Evolutionary conservation across 345 rosid genomes (phyloP).

Genomic region (Bruguiera gymnorhiza): DNA sequence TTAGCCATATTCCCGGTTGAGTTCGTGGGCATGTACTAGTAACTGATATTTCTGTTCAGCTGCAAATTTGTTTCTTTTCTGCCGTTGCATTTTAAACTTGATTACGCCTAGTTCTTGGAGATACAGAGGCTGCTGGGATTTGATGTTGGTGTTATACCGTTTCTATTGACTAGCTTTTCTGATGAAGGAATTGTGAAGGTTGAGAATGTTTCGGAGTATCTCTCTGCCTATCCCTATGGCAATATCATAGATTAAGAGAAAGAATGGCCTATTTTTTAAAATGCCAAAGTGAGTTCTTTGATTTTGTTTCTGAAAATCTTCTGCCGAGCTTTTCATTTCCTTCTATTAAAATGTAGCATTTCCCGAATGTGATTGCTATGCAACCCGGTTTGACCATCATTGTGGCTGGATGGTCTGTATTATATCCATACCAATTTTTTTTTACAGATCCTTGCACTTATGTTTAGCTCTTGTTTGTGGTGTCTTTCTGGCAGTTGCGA

Average conservation of each 20-base stretch:
- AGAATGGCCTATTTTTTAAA: conserved; percentile 74
- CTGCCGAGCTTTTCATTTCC: background rate
- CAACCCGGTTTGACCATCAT: conserved; percentile 93
- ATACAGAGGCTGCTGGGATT: conserved; percentile 65
- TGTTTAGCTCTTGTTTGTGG: background rate
- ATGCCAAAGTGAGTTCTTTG: conserved; percentile 60
- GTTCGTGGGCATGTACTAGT: conserved; percentile 53
- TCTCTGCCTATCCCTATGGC: conserved; percentile 78
- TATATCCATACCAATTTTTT: background rate
- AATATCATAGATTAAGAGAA: conserved; percentile 62
- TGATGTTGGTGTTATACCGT: conserved; percentile 61
- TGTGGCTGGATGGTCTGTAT: conserved; percentile 92
- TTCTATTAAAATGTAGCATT: conserved; percentile 2
- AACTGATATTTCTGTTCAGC: background rate
- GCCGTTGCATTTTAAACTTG: background rate
- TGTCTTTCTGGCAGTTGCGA: background rate
- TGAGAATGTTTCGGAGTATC: conserved; percentile 58
- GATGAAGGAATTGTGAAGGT: conserved; percentile 77
- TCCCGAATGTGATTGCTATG: conserved; percentile 72
- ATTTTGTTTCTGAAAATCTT: background rate
- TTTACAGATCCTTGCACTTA: background rate
- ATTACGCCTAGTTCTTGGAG: conserved; percentile 36
- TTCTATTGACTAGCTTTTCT: conserved; percentile 74
- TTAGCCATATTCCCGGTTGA: conserved; percentile 76
- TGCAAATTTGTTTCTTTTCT: conserved; percentile 9